Base-by-base conservation (phyloP, 345 rosid species). In the Euphorbia lathyris region DNA sequence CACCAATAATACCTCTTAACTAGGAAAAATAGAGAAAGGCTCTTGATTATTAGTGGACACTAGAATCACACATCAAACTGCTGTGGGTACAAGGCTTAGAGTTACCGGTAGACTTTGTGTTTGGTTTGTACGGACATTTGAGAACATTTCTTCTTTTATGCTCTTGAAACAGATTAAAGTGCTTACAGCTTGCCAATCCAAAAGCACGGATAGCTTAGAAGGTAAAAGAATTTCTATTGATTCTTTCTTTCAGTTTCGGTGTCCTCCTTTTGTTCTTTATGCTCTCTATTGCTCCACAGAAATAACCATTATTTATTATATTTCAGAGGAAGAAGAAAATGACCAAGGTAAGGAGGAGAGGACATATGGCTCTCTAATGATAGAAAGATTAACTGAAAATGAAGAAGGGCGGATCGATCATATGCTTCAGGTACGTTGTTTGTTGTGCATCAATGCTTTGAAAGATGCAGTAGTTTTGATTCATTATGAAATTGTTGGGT, bases 391-490 rank as follows among this genome's bases (percentile, higher is more conserved):
- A 69, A 89, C 91, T 32, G 91, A 97, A 77, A 83, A 82, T 81
- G 87, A 68, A 76, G 91, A 84, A 34, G 98, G 99, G 59, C 86
- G 97, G 26, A 86, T 92, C 53, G 98, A 95, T 84, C 90, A 95
- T 77, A 80, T 85, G 79, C 97, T 95, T 83, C 99, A 94, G 79
- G 98, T 94, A 73, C 40, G 83, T 79, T 69, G 10, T 65, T 63
- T 4, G 9, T 20, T 51, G 2, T 22, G 45, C 45, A 40, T 40
- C 45, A 40, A 40, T 2, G 45, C 45, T 40, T 40, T 40, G 7
- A 40, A 40, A 40, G 7, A 40, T 40, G 45, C 9, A 2, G 36
- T 32, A 32, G 36, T n/a, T 32, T 32, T 32, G 5, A 32, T 32
- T 32, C 36, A 32, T 14, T 47, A n/a, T 6, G 23, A 51, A 51